Evolutionary conservation across 106 monocot genomes (phyloP).

Genomic region (Acorus gramineus): DNA sequence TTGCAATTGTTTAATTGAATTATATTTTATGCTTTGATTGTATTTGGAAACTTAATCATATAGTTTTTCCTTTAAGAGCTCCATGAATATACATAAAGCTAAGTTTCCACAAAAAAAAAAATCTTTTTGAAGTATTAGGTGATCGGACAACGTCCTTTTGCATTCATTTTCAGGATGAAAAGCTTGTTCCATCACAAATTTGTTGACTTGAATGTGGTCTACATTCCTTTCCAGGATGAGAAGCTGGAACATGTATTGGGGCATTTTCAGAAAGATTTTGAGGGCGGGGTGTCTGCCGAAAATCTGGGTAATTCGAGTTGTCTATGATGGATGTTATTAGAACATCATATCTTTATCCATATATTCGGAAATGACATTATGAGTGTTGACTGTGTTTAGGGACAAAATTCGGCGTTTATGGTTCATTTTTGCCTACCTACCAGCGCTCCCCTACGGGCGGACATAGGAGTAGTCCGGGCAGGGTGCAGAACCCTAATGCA

Average conservation of each 20-base stretch:
- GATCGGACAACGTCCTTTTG: not conserved
- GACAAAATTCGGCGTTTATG: slow-evolving; percentile 20
- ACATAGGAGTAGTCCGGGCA: slow-evolving; percentile 6
- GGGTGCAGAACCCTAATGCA: not conserved
- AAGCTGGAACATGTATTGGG: slow-evolving; percentile 23
- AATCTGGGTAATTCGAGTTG: slow-evolving; percentile 10
- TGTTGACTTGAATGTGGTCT: not conserved
- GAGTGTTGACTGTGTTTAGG: not conserved
- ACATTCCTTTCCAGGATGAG: slow-evolving; percentile 13
- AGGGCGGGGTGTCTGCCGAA: slow-evolving; percentile 26
- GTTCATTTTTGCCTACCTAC: slow-evolving; percentile 13
- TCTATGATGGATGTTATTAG: not conserved
- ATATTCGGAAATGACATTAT: no score
- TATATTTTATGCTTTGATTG: not conserved
- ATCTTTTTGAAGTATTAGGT: not conserved
- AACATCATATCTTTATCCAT: not conserved
- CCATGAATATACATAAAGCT: not conserved
- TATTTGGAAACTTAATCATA: no score
- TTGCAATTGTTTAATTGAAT: not conserved
- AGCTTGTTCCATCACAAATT: no score
- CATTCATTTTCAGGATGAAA: slow-evolving; percentile 15
- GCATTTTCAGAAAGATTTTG: slow-evolving; percentile 29
- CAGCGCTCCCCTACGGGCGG: slow-evolving; percentile 6
- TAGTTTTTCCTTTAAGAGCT: not conserved
- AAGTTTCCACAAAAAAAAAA: no score